Evolutionary conservation across 495 filamentous ascomycete genomes (phyloP), one percentile per base, ranked within the genome.

Genomic region (Niebla homalea): DNA sequence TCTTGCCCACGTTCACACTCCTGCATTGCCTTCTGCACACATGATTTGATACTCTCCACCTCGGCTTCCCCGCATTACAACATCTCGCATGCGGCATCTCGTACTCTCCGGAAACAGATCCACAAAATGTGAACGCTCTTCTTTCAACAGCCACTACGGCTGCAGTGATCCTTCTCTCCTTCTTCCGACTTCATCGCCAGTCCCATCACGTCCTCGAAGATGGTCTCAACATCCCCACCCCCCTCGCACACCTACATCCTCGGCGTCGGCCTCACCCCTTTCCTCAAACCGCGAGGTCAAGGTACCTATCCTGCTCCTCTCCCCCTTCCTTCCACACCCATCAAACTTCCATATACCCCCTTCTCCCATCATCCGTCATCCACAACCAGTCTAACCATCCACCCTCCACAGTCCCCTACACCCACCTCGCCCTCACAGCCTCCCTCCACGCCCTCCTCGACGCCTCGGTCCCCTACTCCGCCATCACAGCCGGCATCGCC

Each of bases 241-340:
- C 21, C 42, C 25, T 62, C 65, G 35, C 77, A 76, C 53, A 75
- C 76, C 72, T 97, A 95, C 71, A 86, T 97, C 63, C 79, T 97
- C 32, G 90, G 90, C 69, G 90, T 97, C 57, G 90, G 90, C 66
- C 89, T 97, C 82, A 98, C 92, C 69, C 93, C 93, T 67, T 98
- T 98, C 76, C 87, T 95, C 76, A 98, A 97, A 73, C 92, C 92
- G 3, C 78, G 90, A 20, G 88, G 89, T 61, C 89, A 92, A 67
- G 85, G 73, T 49, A 49, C 23, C 20, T 5, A 4, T 20, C 14
- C 14, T 23, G 6, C 21, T 18, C 15, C 15, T 7, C n/a, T 19
- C n/a, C 8, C 21, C 2, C 45, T 35, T 11, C 45, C 23, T 18
- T 14, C 22, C 44, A 4, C 44, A 35, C 18, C 10, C 14, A 3